Base-by-base conservation (phyloP, 257 asterid species). In the Plantago ovata region DNA sequence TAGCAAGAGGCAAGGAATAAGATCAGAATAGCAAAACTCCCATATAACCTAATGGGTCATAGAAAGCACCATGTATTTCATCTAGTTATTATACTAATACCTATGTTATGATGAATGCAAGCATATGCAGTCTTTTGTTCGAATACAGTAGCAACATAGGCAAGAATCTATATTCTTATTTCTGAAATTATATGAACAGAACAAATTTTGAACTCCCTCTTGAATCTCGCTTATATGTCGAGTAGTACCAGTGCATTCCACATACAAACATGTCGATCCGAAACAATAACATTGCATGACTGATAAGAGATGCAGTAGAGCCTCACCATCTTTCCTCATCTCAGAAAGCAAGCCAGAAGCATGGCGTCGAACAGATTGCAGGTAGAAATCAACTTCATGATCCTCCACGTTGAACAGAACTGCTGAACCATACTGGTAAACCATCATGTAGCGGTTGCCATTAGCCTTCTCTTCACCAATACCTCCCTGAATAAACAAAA, bases 331-430 rank as follows among this genome's bases (percentile, higher is more conserved):
- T 84, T 88, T 88, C 70, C 77, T 88, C 88, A 88, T 84, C 64
- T 92, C 97, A 10, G 72, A 61, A 56, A 92, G 95, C 80, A 92
- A 74, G 42, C 96, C 98, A 74, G 89, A 75, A 56, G 94, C 83
- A 65, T 86, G 89, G 72, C 67, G 85, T 75, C 83, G 73, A 65
- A 82, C 89, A 72, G 80, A 64, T 68, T 84, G 82, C 67, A 92
- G 79, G 75, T 79, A 86, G 60, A 68, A 64, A 70, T 89, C 95
- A 64, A 80, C 84, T 67, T 88, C 95, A 40, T 79, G 79, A 58
- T 92, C 98, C 69, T 84, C 95, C 71, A 92, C 86, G 64, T 92
- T 92, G 83, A 92, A 86, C 60, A 92, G 74, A 65, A 92, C 84
- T 53, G 86, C 83, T 24, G 98, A 75, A 62, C 98, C 98, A 75